Conservation (phyloP, 225 moss, liverwort and hornwort species). For the Marchantia paleacea region DNA sequence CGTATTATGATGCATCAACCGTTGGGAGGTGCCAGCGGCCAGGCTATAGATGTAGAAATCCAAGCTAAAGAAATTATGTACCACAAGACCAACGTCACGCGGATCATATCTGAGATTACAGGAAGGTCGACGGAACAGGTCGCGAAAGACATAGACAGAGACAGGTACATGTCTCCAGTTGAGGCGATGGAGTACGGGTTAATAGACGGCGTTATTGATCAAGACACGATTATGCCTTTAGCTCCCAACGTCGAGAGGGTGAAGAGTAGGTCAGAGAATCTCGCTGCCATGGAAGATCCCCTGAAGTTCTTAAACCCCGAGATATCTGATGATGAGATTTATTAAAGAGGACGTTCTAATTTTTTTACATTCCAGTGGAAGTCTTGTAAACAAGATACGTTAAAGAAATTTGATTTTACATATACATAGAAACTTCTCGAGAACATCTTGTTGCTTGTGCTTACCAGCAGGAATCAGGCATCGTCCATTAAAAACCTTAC, state of each 20-base stretch:
- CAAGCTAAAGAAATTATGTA: slow-evolving; percentile 99
- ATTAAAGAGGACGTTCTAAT: slow-evolving; percentile 34
- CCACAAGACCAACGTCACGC: slow-evolving; percentile 81
- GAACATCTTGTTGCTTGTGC: too few relatives aligned
- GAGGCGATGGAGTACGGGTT: slow-evolving; percentile 99
- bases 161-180: slow-evolving; percentile 94
- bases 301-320: slow-evolving; percentile 85
- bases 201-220: slow-evolving; percentile 88
- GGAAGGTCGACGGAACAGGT: slow-evolving; percentile 75
- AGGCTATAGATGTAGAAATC: slow-evolving; percentile 97
- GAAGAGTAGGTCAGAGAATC: slow-evolving; percentile 65
- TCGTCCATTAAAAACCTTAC: too few relatives aligned
- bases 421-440: too few relatives aligned
- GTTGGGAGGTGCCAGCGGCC: slow-evolving; percentile 92
- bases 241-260: slow-evolving; percentile 61
- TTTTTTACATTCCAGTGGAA: slow-evolving; percentile 6
- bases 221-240: slow-evolving; percentile 78
- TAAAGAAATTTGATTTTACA: neutral
- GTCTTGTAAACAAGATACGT: slow-evolving; percentile 1
- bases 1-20: slow-evolving; percentile 99
- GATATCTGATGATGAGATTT: slow-evolving; percentile 91
- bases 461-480: too few relatives aligned
- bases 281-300: slow-evolving; percentile 73
- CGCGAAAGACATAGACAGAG: slow-evolving; percentile 92
- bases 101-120: slow-evolving; percentile 90